Percentiles rank a stretch among this genome's conserved stretches.
phyloP scores from a whole-genome alignment of 2,329 filamentous ascomycete genomes.

The Aspergillus piperis region DNA sequence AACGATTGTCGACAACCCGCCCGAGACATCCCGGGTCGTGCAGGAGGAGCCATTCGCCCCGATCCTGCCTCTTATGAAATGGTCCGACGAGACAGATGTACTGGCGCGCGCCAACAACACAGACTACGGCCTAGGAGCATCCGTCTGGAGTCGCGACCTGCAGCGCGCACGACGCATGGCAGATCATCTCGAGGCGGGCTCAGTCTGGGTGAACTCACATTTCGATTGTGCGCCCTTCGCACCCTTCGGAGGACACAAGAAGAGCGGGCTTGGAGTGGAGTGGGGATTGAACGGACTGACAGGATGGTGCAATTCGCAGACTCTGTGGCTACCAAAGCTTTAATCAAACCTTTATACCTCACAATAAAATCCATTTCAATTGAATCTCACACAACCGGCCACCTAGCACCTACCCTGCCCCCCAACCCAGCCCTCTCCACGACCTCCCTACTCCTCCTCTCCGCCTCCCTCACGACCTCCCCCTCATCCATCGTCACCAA shows the following conservation, averaged over 20 bases:
- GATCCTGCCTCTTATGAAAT: conserved; percentile 64
- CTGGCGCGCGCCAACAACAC: conserved; percentile 57
- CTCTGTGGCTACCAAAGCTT: conserved; percentile 31
- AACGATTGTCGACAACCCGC: conserved; percentile 60
- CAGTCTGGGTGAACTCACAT: conserved; percentile 61
- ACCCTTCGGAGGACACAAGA: conserved; percentile 55
- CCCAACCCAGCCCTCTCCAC: conserved; percentile 42
- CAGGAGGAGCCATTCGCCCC: conserved; percentile 65
- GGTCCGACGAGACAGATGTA: conserved; percentile 62
- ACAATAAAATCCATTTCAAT: neutral
- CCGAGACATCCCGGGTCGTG: conserved; percentile 58
- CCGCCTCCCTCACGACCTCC: conserved; percentile 43
- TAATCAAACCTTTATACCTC: neutral
- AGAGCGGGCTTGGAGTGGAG: conserved; percentile 55
- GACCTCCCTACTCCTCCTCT: conserved; percentile 38
- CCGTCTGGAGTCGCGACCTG: conserved; percentile 59
- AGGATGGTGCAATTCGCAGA: conserved; percentile 44
- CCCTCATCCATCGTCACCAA: conserved; percentile 45
- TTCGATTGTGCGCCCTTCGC: conserved; percentile 32
- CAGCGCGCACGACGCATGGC: conserved; percentile 55
- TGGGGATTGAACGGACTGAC: conserved; percentile 45
- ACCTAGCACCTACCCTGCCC: conserved; percentile 28
- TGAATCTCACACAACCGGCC: neutral
- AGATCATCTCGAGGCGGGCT: conserved; percentile 57
- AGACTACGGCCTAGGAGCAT: conserved; percentile 57